These are phyloP conservation scores for Discostella stelligera DNA, from an alignment of 352 stramenopile genomes.

Conservation along the genomic window DNA sequence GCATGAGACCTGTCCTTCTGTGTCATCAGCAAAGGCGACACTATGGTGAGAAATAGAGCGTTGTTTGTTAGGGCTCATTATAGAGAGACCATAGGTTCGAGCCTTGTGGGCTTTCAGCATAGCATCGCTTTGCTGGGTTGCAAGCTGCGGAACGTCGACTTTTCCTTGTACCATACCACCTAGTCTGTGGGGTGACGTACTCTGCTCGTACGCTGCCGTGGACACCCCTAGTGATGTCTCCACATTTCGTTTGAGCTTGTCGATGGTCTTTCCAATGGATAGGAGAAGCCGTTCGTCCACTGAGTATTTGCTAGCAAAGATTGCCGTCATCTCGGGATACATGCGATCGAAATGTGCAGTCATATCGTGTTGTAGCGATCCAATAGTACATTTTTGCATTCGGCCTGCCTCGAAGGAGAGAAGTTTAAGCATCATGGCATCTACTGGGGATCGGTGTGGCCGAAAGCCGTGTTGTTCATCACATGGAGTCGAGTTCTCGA, in stretches of 20 bases:
- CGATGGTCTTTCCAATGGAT: background rate
- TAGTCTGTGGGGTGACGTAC: background rate
- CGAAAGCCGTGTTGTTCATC: constrained; percentile 16
- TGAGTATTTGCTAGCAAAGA: constrained; percentile 12
- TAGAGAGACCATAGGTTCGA: background rate
- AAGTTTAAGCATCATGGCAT: constrained; percentile 12
- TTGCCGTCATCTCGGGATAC: background rate
- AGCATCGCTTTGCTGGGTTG: constrained; percentile 2
- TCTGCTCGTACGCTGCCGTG: constrained; percentile 1
- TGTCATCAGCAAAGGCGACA: constrained; percentile 34
- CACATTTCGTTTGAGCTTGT: background rate
- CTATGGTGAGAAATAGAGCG: constrained; percentile 12
- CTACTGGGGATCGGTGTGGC: background rate
- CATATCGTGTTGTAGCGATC: background rate
- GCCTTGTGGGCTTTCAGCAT: constrained; percentile 7
- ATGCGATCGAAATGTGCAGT: constrained; percentile 19
- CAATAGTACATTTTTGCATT: background rate
- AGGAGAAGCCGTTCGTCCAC: background rate
- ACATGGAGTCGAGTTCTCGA: constrained; percentile 6
- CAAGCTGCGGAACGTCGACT: constrained; percentile 14
- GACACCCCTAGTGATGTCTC: constrained; percentile 25
- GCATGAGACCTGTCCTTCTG: background rate
- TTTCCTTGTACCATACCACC: constrained; percentile 29
- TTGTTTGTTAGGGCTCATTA: background rate
- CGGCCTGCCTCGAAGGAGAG: constrained; percentile 11